phyloP scores from a whole-genome alignment of 2,329 filamentous ascomycete species.

The Neocucurbitaria cava region DNA sequence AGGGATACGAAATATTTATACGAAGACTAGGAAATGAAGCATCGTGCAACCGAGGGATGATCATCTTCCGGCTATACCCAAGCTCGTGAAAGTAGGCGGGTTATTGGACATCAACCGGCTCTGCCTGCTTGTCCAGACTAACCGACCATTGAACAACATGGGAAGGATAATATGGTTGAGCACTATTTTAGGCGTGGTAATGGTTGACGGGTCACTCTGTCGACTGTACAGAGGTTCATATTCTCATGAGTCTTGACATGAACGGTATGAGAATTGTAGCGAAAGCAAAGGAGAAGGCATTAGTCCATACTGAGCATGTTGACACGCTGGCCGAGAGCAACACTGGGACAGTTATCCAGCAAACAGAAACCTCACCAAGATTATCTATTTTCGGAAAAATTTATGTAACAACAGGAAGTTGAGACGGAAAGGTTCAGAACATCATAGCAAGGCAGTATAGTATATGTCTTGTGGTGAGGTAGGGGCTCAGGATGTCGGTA shows the following conservation, averaged over 20 bases:
- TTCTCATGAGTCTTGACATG: no score
- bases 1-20: neutral
- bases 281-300: neutral
- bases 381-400: no score
- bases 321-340: no score
- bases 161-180: neutral
- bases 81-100: neutral
- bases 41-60: neutral
- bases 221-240: no score
- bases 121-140: neutral
- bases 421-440: neutral
- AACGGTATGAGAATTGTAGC: no score
- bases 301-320: no score
- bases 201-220: no score
- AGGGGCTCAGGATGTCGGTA: slow-evolving; percentile 2
- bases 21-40: neutral
- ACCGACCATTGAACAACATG: neutral
- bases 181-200: neutral
- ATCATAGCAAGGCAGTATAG: neutral
- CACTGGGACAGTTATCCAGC: no score
- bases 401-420: neutral
- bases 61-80: neutral
- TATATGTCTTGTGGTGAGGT: neutral
- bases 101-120: neutral
- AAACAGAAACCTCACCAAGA: no score